Evolutionary conservation across 495 filamentous ascomycete species (phyloP).

Genomic region (Choiromyces venosus): DNA sequence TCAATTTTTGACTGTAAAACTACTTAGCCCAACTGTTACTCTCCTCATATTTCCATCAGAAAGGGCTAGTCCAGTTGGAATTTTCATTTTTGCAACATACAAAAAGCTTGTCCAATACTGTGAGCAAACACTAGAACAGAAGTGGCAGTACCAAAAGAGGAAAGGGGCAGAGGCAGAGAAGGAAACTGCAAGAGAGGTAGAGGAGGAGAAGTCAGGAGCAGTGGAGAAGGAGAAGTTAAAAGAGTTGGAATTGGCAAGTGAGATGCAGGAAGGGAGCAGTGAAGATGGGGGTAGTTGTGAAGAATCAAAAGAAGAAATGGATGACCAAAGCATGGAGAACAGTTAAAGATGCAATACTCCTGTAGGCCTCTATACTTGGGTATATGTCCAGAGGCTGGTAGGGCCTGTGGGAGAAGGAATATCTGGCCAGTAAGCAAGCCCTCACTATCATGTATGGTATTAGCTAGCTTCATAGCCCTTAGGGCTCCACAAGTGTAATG

Average conservation of each 20-base stretch:
- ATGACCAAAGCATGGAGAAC: not conserved
- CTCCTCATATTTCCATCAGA: not conserved
- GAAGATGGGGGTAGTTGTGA: not conserved
- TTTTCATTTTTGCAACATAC: not conserved
- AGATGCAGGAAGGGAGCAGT: not conserved
- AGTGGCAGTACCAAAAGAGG: too few species aligned
- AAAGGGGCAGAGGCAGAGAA: too few species aligned
- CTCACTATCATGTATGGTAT: not conserved
- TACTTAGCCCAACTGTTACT: not conserved
- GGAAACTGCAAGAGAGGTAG: too few species aligned
- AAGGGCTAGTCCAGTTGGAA: not conserved
- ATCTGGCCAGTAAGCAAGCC: not conserved
- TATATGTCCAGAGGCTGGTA: not conserved
- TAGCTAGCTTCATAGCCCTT: not conserved
- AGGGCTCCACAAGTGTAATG: not conserved
- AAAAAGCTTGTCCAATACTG: not conserved
- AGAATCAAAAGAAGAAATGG: not conserved
- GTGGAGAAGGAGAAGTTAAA: too few species aligned
- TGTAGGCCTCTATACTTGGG: too few species aligned
- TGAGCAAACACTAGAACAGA: too few species aligned
- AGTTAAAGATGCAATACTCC: not conserved
- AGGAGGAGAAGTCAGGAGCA: too few species aligned
- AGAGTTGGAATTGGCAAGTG: too few species aligned
- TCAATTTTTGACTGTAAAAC: not conserved
- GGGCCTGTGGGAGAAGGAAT: not conserved